A percentile compares a stretch with the other conserved stretches of the same genome.
Conservation (phyloP, 1,284 basidiomycete species). For the Cryptococcus wingfieldii region DNA sequence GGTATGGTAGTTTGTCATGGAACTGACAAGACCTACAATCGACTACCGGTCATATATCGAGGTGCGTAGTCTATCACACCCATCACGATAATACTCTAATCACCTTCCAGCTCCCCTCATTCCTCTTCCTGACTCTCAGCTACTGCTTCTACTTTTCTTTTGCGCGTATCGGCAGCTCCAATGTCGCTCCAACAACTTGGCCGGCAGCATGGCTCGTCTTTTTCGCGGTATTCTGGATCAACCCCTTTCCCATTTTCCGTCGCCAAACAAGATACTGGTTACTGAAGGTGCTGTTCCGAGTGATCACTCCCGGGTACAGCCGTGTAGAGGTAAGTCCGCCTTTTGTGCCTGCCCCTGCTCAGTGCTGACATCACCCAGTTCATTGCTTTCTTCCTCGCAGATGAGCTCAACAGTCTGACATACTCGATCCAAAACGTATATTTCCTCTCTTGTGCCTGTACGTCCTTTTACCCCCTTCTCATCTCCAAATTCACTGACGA, state of each 20-base stretch:
- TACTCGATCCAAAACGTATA: slow-evolving; percentile 71
- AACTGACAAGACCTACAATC: slow-evolving; percentile 69
- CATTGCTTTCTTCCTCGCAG: slow-evolving; percentile 54
- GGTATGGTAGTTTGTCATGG: slow-evolving; percentile 72
- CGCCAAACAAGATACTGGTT: slow-evolving; percentile 74
- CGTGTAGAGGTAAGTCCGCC: slow-evolving; percentile 64
- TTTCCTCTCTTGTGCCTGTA: slow-evolving; percentile 44
- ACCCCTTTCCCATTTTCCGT: slow-evolving; percentile 69
- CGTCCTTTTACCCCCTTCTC: slow-evolving; percentile 2
- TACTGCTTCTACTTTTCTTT: slow-evolving; percentile 85
- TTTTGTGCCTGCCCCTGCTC: not conserved
- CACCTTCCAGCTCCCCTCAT: slow-evolving; percentile 64
- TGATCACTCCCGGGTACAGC: slow-evolving; percentile 65
- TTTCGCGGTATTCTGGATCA: slow-evolving; percentile 59
- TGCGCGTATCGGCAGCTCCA: slow-evolving; percentile 56
- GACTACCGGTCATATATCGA: slow-evolving; percentile 80
- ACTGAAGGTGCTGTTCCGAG: slow-evolving; percentile 58
- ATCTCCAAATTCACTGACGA: not conserved
- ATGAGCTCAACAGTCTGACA: slow-evolving; percentile 69
- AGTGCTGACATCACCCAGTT: slow-evolving; percentile 13
- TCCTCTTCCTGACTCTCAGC: slow-evolving; percentile 69
- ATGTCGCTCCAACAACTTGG: slow-evolving; percentile 61
- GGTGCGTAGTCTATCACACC: slow-evolving; percentile 47
- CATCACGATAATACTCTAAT: not conserved
- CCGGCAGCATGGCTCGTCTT: slow-evolving; percentile 79